A percentile compares a stretch with the other conserved stretches of the same genome.
Evolutionary conservation across 768 basidiomycete species (phyloP).

Genomic region (Mycena crocata): DNA sequence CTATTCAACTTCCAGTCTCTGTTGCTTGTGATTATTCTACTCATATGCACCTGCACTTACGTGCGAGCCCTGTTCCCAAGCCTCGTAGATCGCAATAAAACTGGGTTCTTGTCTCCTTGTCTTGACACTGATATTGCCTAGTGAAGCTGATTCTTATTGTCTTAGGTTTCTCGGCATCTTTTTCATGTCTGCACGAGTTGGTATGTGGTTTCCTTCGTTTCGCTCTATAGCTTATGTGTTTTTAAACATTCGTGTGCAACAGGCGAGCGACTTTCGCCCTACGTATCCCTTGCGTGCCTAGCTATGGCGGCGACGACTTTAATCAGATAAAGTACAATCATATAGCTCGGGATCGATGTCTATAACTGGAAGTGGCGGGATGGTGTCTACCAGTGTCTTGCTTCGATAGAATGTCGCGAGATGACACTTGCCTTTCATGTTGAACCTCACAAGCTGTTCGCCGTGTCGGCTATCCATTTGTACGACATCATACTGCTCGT

Average conservation of each 20-base stretch:
- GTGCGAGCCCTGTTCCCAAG: conserved; percentile 90
- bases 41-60: conserved; percentile 98
- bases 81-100: conserved; percentile 92
- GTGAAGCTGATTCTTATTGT: too few relatives aligned
- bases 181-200: conserved; percentile 97
- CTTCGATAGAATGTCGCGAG: too few relatives aligned
- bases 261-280: conserved; percentile 97
- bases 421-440: too few relatives aligned
- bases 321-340: conserved; percentile 18
- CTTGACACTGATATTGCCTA: not conserved
- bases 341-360: not conserved
- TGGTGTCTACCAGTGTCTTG: too few relatives aligned
- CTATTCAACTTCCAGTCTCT: conserved; percentile 98
- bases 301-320: conserved; percentile 87
- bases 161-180: conserved; percentile 89
- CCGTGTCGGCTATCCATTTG: too few relatives aligned
- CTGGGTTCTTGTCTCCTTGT: conserved; percentile 74
- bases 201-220: conserved; percentile 56
- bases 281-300: conserved; percentile 92
- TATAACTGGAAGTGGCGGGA: not conserved
- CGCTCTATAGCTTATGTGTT: not conserved
- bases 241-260: conserved; percentile 17
- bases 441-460: too few relatives aligned
- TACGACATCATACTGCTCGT: too few relatives aligned
- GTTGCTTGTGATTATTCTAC: conserved; percentile 91